A percentile compares a stretch with the other conserved stretches of the same genome.
phyloP scores from a whole-genome alignment of 2,329 filamentous ascomycete genomes.

The Talaromyces sp. region DNA sequence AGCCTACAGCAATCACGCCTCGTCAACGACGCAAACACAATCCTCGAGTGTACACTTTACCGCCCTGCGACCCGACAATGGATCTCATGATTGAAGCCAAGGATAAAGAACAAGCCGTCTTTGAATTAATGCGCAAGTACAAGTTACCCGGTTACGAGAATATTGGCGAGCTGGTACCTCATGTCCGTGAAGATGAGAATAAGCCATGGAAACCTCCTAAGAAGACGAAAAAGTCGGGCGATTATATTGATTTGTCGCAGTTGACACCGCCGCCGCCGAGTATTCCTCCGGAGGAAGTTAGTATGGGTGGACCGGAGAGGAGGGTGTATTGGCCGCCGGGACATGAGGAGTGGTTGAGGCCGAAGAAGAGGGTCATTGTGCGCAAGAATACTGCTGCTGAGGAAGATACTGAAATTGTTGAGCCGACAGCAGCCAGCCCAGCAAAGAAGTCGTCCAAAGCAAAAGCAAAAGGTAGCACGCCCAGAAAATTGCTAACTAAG shows the following conservation, averaged over 20 bases:
- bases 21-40: slow-evolving; percentile 82
- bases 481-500: background rate
- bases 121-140: slow-evolving; percentile 86
- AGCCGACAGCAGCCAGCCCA: slow-evolving; percentile 9
- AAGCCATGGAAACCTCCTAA: slow-evolving; percentile 52
- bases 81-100: slow-evolving; percentile 99
- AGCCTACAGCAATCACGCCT: slow-evolving; percentile 69
- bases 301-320: slow-evolving; percentile 79
- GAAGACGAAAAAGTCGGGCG: slow-evolving; percentile 44
- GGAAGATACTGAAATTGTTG: slow-evolving; percentile 12
- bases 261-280: slow-evolving; percentile 42
- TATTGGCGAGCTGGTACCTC: slow-evolving; percentile 73
- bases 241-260: slow-evolving; percentile 42
- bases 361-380: slow-evolving; percentile 43
- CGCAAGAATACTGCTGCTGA: slow-evolving; percentile 17
- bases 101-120: slow-evolving; percentile 95
- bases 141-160: slow-evolving; percentile 74
- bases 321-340: slow-evolving; percentile 88
- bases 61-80: slow-evolving; percentile 78
- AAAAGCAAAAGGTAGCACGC: background rate
- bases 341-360: slow-evolving; percentile 85
- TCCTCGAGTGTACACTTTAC: slow-evolving; percentile 71
- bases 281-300: slow-evolving; percentile 66
- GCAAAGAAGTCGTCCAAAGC: slow-evolving; percentile 6
- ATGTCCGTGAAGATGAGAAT: slow-evolving; percentile 74